A percentile compares a stretch with the other conserved stretches of the same genome.
Evolutionary conservation across 2,329 filamentous ascomycete genomes (phyloP).

Genomic region (Colletotrichum limetticola): DNA sequence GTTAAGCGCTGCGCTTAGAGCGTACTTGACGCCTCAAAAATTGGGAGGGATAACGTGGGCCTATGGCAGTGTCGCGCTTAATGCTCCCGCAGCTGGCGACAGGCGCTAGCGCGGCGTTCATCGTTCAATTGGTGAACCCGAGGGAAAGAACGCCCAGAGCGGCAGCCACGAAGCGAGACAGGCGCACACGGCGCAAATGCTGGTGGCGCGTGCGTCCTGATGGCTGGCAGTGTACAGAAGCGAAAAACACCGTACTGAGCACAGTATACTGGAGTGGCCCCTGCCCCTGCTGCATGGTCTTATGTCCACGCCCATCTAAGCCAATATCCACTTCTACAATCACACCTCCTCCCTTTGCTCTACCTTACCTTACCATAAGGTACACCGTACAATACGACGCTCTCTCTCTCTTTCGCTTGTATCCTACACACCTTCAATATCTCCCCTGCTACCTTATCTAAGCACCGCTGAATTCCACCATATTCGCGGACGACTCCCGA

Average conservation of each 20-base stretch:
- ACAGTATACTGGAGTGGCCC: constrained; percentile 3
- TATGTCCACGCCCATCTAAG: neutral
- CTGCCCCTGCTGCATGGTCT: neutral
- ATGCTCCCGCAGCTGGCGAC: constrained; percentile 8
- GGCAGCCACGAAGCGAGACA: constrained; percentile 24
- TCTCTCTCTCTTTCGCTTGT: constrained; percentile 4
- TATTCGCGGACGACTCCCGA: neutral
- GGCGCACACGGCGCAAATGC: neutral
- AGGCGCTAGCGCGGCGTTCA: constrained; percentile 8
- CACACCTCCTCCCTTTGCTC: constrained; percentile 10
- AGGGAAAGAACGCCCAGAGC: neutral
- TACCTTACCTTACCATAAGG: too few species aligned
- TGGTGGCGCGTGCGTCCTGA: neutral
- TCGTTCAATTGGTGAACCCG: neutral
- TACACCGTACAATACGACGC: neutral
- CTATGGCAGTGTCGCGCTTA: constrained; percentile 34
- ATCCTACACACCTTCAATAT: neutral
- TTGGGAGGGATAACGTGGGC: constrained; percentile 4
- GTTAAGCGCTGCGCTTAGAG: constrained; percentile 36
- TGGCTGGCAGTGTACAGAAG: neutral
- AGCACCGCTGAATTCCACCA: constrained; percentile 8
- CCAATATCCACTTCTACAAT: neutral
- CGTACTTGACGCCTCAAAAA: constrained; percentile 11
- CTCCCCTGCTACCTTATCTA: constrained; percentile 8
- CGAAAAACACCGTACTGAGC: accelerated